These are phyloP conservation scores for Ceriops zippeliana DNA, from an alignment of 345 rosid species.

Conservation along the genomic window DNA sequence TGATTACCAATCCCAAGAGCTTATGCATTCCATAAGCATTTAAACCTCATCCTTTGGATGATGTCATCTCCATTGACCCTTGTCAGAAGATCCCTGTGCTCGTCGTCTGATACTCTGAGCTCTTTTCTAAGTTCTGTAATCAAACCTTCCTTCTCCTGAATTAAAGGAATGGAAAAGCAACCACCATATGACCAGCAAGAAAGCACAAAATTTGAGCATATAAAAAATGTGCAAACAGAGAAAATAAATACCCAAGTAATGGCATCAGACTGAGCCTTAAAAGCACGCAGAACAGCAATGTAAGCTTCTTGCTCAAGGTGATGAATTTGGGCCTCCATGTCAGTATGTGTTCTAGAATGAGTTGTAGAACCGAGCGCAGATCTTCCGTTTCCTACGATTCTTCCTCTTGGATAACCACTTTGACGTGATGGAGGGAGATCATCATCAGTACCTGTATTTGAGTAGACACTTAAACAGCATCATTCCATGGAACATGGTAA, in stretches of 20 bases:
- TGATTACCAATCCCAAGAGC: conserved; percentile 8
- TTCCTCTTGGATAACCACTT: conserved; percentile 33
- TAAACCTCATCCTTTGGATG: conserved; percentile 75
- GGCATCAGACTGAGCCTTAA: conserved; percentile 98
- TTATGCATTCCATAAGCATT: conserved; percentile 18
- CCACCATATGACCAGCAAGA: conserved; percentile 4
- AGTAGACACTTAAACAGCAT: background rate
- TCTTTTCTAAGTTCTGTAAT: conserved; percentile 95
- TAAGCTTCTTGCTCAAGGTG: conserved; percentile 96
- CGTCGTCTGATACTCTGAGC: conserved; percentile 91
- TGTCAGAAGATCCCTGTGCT: conserved; percentile 83
- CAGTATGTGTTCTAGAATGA: conserved; percentile 33
- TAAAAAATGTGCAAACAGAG: conserved; percentile 6
- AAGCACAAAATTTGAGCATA: background rate
- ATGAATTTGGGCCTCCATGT: conserved; percentile 91
- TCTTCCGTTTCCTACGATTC: conserved; percentile 37
- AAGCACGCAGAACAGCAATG: conserved; percentile 85
- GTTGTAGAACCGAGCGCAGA: conserved; percentile 36
- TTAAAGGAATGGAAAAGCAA: background rate
- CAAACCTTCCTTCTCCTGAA: conserved; percentile 87
- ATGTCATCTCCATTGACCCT: conserved; percentile 83
- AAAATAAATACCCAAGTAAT: conserved; percentile 76
- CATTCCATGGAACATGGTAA: background rate
- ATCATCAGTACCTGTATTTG: conserved; percentile 41
- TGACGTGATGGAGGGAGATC: conserved; percentile 42